These are phyloP conservation scores for Hymenoscyphus linearis DNA, from an alignment of 2,329 filamentous ascomycete genomes.

Conservation along the genomic window DNA sequence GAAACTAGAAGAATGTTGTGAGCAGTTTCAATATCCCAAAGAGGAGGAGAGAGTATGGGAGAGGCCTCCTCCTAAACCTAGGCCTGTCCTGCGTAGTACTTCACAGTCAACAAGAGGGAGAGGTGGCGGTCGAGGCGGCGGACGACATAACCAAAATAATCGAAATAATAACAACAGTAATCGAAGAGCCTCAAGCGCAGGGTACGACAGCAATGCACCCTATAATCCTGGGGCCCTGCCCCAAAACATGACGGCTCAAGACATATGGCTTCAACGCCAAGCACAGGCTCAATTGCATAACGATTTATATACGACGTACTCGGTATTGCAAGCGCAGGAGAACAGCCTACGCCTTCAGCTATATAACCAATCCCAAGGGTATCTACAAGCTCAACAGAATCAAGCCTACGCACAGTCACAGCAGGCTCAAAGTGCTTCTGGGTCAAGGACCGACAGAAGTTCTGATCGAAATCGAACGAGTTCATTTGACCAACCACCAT, in stretches of 20 bases:
- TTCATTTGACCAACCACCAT: constrained; percentile 57
- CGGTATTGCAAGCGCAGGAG: constrained; percentile 39
- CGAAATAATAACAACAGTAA: constrained; percentile 26
- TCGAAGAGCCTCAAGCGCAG: constrained; percentile 30
- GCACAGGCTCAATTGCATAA: constrained; percentile 33
- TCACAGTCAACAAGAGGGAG: constrained; percentile 46
- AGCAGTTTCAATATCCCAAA: constrained; percentile 81
- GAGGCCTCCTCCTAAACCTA: constrained; percentile 48
- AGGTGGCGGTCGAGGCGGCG: constrained; percentile 24
- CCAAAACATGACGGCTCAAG: constrained; percentile 25
- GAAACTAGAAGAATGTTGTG: constrained; percentile 78
- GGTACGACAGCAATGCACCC: constrained; percentile 26
- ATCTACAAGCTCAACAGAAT: constrained; percentile 36
- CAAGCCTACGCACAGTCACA: constrained; percentile 38
- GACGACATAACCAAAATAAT: constrained; percentile 23
- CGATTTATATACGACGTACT: constrained; percentile 34
- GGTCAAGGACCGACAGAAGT: constrained; percentile 33
- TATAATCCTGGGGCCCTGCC: constrained; percentile 20
- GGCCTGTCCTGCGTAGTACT: constrained; percentile 49
- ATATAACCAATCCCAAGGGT: constrained; percentile 42
- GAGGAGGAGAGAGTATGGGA: constrained; percentile 58
- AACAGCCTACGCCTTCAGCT: constrained; percentile 42
- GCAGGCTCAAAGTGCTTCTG: constrained; percentile 32
- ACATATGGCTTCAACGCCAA: constrained; percentile 31
- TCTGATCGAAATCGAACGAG: constrained; percentile 52